A percentile compares a stretch with the other conserved stretches of the same genome.
Conservation (phyloP, 331 rosid genomes). For the Quercus phellos region DNA sequence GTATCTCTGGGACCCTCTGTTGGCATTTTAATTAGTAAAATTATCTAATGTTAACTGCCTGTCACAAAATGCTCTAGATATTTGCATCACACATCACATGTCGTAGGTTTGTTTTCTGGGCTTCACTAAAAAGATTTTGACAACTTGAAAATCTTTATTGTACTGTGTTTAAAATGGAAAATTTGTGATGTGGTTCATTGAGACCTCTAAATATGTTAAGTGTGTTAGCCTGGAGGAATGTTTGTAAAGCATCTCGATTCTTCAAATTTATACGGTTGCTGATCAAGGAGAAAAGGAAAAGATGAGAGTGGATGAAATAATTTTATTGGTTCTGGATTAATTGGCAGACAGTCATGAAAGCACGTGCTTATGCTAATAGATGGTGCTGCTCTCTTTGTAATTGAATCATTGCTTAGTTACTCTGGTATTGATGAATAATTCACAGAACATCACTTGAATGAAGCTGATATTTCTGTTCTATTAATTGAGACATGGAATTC, state of each 20-base stretch:
- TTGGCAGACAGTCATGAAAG: background rate
- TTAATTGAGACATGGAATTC: background rate
- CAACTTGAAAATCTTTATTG: background rate
- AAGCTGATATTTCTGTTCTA: background rate
- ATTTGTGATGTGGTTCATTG: background rate
- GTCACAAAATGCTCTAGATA: background rate
- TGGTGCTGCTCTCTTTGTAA: background rate
- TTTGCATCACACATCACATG: background rate
- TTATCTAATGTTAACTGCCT: background rate
- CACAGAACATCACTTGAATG: no score
- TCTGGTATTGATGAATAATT: no score
- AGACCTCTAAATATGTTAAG: background rate
- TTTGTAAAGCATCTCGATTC: background rate
- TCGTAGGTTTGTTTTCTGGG: background rate
- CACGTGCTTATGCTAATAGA: background rate
- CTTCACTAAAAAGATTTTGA: background rate
- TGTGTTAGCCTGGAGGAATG: background rate
- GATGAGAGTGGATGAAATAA: background rate
- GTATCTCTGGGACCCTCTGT: background rate
- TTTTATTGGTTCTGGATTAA: background rate
- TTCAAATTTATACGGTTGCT: background rate
- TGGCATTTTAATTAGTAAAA: background rate
- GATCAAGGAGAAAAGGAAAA: background rate
- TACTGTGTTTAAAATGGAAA: background rate
- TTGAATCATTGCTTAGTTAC: background rate